Conservation (phyloP, 1,139 yeast species). For the Yamadazyma conglobata region DNA sequence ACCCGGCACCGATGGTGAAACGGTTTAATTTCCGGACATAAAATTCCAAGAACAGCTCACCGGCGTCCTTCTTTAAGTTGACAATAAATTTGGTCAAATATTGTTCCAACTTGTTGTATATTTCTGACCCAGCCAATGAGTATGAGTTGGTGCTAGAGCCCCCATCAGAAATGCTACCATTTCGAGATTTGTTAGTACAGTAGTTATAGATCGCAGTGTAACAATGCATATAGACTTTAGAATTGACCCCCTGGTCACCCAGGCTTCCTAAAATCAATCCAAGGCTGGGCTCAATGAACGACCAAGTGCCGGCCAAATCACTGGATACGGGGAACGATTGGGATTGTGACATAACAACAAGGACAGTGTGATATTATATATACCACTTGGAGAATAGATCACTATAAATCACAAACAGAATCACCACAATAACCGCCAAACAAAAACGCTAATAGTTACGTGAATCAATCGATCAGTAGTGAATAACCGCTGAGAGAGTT, state of each 20-base stretch:
- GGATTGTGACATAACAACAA: constrained; percentile 7
- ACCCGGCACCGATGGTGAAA: constrained; percentile 87
- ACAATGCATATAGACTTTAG: constrained; percentile 68
- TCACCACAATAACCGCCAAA: no score
- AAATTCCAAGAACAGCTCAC: constrained; percentile 74
- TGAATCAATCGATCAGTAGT: no score
- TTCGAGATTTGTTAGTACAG: constrained; percentile 78
- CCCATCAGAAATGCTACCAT: constrained; percentile 15
- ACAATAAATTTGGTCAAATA: constrained; percentile 65
- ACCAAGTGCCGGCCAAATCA: constrained; percentile 72
- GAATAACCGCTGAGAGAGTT: no score
- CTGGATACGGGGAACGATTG: constrained; percentile 29
- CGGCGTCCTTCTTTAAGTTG: constrained; percentile 44
- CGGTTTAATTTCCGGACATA: constrained; percentile 89
- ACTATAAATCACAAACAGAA: no score
- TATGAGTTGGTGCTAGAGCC: constrained; percentile 30
- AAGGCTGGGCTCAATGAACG: constrained; percentile 70
- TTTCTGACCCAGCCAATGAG: constrained; percentile 79
- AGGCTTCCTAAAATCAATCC: constrained; percentile 67
- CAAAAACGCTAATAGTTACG: no score
- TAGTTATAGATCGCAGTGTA: constrained; percentile 91
- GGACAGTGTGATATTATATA: no score
- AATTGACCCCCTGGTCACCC: constrained; percentile 61
- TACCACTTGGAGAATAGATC: no score
- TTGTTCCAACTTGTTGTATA: constrained; percentile 66